Evolutionary conservation across 73 alveolate genomes (phyloP).

Genomic region (Blepharisma stoltei): DNA sequence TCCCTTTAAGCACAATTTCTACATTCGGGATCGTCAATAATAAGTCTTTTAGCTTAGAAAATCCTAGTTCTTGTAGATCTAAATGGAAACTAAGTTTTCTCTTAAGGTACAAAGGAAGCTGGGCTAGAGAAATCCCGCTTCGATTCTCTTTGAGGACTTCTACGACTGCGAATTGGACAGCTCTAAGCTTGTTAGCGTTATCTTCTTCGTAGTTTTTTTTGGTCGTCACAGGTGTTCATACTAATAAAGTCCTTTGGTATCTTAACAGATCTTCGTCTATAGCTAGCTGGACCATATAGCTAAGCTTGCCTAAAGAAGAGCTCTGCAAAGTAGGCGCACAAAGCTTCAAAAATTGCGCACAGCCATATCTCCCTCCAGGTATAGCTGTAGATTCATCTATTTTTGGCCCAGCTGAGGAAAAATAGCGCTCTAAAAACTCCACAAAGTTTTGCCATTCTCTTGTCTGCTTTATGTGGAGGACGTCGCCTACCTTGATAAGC

Average conservation of each 20-base stretch:
- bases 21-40: slow-evolving; percentile 41
- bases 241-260: slow-evolving; percentile 56
- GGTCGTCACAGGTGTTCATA: slow-evolving; percentile 50
- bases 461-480: neutral
- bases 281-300: slow-evolving; percentile 58
- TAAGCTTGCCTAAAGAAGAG: slow-evolving; percentile 58
- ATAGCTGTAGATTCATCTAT: slow-evolving; percentile 50
- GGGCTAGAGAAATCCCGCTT: slow-evolving; percentile 55
- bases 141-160: slow-evolving; percentile 49
- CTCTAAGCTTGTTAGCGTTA: slow-evolving; percentile 36
- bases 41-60: slow-evolving; percentile 57
- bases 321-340: slow-evolving; percentile 51
- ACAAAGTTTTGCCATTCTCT: neutral
- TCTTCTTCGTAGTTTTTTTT: slow-evolving; percentile 37
- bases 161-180: slow-evolving; percentile 37
- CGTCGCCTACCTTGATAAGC: neutral
- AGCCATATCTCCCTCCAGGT: slow-evolving; percentile 80
- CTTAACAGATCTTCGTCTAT: slow-evolving; percentile 59
- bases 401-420: slow-evolving; percentile 10
- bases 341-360: slow-evolving; percentile 63
- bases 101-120: slow-evolving; percentile 44
- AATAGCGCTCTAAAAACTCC: neutral
- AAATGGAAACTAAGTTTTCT: slow-evolving; percentile 39
- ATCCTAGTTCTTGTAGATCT: slow-evolving; percentile 50
- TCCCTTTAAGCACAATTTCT: slow-evolving; percentile 54